phyloP scores from a whole-genome alignment of 2,329 filamentous ascomycete genomes.

The Thyridium curvatum region DNA sequence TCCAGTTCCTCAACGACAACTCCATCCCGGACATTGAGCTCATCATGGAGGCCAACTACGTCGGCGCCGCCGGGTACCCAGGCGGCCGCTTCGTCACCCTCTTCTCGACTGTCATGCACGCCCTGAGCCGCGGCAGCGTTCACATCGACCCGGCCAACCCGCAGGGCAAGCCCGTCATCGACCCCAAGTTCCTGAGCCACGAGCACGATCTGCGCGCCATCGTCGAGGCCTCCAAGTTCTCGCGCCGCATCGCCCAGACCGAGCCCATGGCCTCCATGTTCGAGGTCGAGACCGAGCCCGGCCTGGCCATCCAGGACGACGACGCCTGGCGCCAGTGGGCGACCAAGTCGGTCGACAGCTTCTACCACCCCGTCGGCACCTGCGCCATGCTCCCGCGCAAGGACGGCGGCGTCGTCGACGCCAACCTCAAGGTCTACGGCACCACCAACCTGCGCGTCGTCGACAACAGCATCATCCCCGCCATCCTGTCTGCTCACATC shows the following conservation, averaged over 20 bases:
- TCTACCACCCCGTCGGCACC: slow-evolving; percentile 37
- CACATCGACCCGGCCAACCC: slow-evolving; percentile 27
- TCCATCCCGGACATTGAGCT: too few species aligned
- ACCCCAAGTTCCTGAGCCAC: slow-evolving; percentile 22
- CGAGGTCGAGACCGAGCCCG: slow-evolving; percentile 26
- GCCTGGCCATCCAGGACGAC: slow-evolving; percentile 9
- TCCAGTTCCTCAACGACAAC: too few species aligned
- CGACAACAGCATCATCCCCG: slow-evolving; percentile 43
- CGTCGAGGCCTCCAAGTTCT: slow-evolving; percentile 18
- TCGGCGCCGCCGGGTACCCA: slow-evolving; percentile 29
- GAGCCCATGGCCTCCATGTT: slow-evolving; percentile 22
- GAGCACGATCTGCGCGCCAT: slow-evolving; percentile 20
- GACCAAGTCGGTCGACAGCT: slow-evolving; percentile 10
- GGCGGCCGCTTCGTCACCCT: slow-evolving; percentile 18
- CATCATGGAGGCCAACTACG: slow-evolving; percentile 38
- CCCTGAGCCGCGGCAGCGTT: slow-evolving; percentile 22
- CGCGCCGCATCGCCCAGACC: slow-evolving; percentile 20
- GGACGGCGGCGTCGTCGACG: slow-evolving; percentile 38
- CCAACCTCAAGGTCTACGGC: slow-evolving; percentile 37
- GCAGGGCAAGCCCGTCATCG: slow-evolving; percentile 20
- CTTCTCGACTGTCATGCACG: slow-evolving; percentile 20
- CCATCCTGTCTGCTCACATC: slow-evolving; percentile 39
- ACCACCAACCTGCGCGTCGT: slow-evolving; percentile 39
- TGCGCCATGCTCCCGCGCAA: slow-evolving; percentile 37
- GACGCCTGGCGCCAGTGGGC: slow-evolving; percentile 7